phyloP scores from a whole-genome alignment of 2,329 filamentous ascomycete species.

The Pyrenophora seminiperda region DNA sequence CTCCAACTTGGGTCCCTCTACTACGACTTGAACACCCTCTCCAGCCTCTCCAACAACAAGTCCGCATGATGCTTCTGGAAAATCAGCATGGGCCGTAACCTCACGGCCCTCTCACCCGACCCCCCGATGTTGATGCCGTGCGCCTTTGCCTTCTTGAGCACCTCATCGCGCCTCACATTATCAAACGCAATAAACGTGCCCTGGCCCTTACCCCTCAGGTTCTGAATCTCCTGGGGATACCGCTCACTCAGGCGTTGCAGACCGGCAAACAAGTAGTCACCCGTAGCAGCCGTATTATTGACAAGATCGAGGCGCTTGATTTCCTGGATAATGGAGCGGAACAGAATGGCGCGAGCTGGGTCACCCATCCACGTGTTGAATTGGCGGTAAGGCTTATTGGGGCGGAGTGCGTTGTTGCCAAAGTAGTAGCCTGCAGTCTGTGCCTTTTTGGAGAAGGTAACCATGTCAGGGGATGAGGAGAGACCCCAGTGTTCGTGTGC shows the following conservation, averaged over 20 bases:
- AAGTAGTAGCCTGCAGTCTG: conserved; percentile 94
- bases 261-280: conserved; percentile 75
- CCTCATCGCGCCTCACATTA: conserved; percentile 76
- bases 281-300: conserved; percentile 74
- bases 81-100: conserved; percentile 86
- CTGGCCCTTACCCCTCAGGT: conserved; percentile 84
- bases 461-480: conserved; percentile 80
- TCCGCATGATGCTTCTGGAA: conserved; percentile 93
- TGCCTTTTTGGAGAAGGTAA: conserved; percentile 94
- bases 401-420: conserved; percentile 75
- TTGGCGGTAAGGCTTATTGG: conserved; percentile 92
- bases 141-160: conserved; percentile 77
- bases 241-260: conserved; percentile 69
- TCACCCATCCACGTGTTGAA: conserved; percentile 99
- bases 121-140: conserved; percentile 88
- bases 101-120: conserved; percentile 73
- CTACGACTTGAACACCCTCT: conserved; percentile 68
- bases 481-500: conserved; percentile 95
- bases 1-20: no score
- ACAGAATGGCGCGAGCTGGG: conserved; percentile 80
- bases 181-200: conserved; percentile 96
- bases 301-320: conserved; percentile 79
- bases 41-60: conserved; percentile 76
- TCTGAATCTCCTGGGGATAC: conserved; percentile 78
- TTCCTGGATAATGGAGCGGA: conserved; percentile 84